Evolutionary conservation across 805 yeast species (phyloP), one percentile per base, ranked within the genome.

Genomic region (Zygotorulaspora florentina): DNA sequence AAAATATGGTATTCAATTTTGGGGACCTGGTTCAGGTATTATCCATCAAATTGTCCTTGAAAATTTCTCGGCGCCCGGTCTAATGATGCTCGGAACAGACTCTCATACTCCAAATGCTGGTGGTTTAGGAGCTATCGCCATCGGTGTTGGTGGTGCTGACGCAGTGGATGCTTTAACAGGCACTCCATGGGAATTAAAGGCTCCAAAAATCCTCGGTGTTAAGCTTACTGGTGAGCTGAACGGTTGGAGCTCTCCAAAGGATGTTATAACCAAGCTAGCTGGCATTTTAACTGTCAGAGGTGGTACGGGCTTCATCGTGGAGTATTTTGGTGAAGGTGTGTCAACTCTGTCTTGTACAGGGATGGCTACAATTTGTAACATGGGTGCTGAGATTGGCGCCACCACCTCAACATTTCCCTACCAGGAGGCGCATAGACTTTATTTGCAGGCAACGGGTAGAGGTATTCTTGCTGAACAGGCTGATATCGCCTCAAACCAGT

Each of bases 371-470:
- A 91, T 93, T 68, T 91, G 98, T 79, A 93, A 93, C 71, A 93
- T 93, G 99, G 99, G 99, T 67, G 99, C 99, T 45, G 99, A 93
- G 73, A 89, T 93, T 48, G 99, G 99, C 70, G 99, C 99, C 36
- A 93, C 99, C 31, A 93, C 99, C 36, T 91, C 98, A 18, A 81
- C 87, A 46, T 93, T 93, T 88, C 99, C 99, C 52, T 91, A 82
- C 79, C 89, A 85, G 61, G 80, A 77, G 41, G 83, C 90, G 43
- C 88, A 85, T 74, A 75, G 72, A 58, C 76, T 87, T 52, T 93
- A 88, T 71, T 76, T 93, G 65, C 64, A 76, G 45, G 89, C 96
- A 37, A 93, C 99, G 30, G 81, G 81, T 55, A 81, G 99, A 72
- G 81, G 76, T 8, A 82, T 86, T 51, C 80, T 93, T 61, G 95